Evolutionary conservation across 2,329 filamentous ascomycete species (phyloP), one percentile per base, ranked within the genome.

Genomic region (Ceratocystis cacaofunesta): DNA sequence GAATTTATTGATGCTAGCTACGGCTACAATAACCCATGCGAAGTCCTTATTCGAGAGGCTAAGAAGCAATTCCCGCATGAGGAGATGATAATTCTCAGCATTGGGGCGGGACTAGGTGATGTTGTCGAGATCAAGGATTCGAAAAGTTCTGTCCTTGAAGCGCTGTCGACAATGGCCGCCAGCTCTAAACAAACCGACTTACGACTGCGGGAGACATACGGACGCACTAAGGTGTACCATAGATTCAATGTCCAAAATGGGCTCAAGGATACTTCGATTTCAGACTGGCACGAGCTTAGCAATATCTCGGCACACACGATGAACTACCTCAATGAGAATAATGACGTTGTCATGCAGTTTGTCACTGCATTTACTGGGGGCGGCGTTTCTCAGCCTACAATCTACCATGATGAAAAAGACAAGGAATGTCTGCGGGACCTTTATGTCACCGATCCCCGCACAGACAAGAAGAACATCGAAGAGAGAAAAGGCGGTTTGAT

Each of bases 21-120:
- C 22, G 71, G 71, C 2, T 68, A 71, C 46, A 74, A 74, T 63
- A 75, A 75, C 57, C 73, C 73, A 22, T 70, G 70, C 55, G 68
- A 72, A 22, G 66, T 71, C 1, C 68, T 74, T 12, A 70, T 74
- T 3, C 61, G 68, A 4, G 72, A 73, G 61, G 73, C 73, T 3
- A 46, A 66, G 48, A 57, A 48, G 1, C 68, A 70, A 52, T 73
- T 71, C 48, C 71, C 71, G 8, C 50, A 7, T 41, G 61, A 36
- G 1, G 6, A 32, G 30, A 17, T 60, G 12, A 69, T 63, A 12
- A 41, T 72, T 22, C 67, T 72, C 1, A 72, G 71, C 48, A 70
- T 73, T 25, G 71, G 72, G 5, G 72, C 72, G 0, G 71, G 71
- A 1, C 67, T 71, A 2, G 69, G 70, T 6, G 36, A 69, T 7